Evolutionary conservation across 2,329 filamentous ascomycete species (phyloP), one percentile per base, ranked within the genome.

Genomic region (Sporothrix dimorphospora): DNA sequence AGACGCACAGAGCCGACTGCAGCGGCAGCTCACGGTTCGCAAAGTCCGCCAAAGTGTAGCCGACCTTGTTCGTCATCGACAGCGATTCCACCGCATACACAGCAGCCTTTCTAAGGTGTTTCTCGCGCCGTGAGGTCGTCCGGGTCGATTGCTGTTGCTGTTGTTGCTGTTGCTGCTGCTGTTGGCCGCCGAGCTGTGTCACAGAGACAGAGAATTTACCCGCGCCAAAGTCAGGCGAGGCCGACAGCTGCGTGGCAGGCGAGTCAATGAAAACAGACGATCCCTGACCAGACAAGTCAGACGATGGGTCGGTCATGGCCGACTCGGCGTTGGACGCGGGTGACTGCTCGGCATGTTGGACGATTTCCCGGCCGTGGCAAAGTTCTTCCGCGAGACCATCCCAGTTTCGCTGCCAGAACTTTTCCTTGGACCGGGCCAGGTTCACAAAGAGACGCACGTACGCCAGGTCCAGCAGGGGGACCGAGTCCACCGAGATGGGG

Each of bases 361-460:
- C 85, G 16, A 94, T 88, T 75, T 97, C 94, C 49, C 88, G 87
- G 16, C 93, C 93, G 45, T 89, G 88, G 2, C 93, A 92, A 30
- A 98, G 85, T 80, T 98, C 95, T 72, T 96, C 91, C 0, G 93
- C 92, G 89, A 98, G 93, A 4, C 91, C 92, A 75, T 97, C 93
- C 86, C 94, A 98, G 79, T 99, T 94, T 12, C 94, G 89, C 77
- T 95, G 91, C 94, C 94, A 98, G 78, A 98, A 94, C 74, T 92
- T 93, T 79, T 98, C 94, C 80, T 97, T 98, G 8, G 94, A 93
- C 40, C 93, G 88, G 1, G 93, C 93, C n/a, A 98, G 87, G 77
- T 98, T 97, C 53, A 98, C 94, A 81, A 96, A 98, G 0, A 99
- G 84, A 63, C 94, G 89, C 12, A 98, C 92, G 78, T 98, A 98